Conservation (phyloP, 345 rosid species). For the Salix koriyanagi region DNA sequence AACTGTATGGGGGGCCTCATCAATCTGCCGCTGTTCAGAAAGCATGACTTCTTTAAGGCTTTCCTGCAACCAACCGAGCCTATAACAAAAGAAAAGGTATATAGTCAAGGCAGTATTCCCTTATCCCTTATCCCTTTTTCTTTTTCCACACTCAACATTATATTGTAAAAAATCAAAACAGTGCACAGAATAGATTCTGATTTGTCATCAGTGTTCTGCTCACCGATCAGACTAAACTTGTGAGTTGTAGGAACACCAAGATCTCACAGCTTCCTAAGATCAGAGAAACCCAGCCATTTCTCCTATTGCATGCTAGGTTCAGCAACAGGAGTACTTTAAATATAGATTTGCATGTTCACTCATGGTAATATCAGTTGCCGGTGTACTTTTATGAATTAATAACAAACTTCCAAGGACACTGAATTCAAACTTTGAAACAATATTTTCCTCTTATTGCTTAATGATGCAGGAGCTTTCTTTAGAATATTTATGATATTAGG, state of each 20-base stretch:
- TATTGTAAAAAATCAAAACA: conserved; percentile 2
- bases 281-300: not conserved
- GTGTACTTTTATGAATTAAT: not conserved
- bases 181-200: not conserved
- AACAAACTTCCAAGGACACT: not conserved
- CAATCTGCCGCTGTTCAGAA: conserved; percentile 43
- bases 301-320: not conserved
- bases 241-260: not conserved
- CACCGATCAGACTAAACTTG: not conserved
- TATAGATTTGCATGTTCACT: not conserved
- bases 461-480: no score
- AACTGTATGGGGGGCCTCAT: conserved; percentile 49
- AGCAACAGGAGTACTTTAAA: not conserved
- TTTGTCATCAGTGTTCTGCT: not conserved
- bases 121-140: not conserved
- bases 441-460: not conserved
- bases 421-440: not conserved
- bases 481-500: no score
- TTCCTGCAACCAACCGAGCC: conserved; percentile 39
- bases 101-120: not conserved
- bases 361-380: not conserved
- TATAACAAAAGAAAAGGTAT: conserved; percentile 20
- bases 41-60: conserved; percentile 47
- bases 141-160: not conserved
- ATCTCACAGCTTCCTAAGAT: not conserved